Conservation (phyloP, 257 asterid genomes). For the Nicotiana benthamiana region DNA sequence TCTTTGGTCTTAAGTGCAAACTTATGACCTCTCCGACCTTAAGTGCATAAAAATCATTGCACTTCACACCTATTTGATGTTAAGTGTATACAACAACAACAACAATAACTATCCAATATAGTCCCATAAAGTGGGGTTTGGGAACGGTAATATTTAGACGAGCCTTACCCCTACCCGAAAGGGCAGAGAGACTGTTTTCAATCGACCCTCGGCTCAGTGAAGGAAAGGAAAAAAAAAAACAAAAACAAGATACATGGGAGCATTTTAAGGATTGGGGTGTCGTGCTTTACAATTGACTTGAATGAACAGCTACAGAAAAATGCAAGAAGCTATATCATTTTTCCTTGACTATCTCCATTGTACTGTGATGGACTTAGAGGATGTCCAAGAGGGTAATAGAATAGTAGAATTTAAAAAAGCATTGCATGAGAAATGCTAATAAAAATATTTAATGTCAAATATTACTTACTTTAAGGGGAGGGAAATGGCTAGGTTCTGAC, state of each 20-base stretch:
- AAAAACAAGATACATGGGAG: background rate
- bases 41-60: too few species aligned
- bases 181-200: too few species aligned
- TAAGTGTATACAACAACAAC: too few species aligned
- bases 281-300: background rate
- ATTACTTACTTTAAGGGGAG: conserved; percentile 71
- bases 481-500: conserved; percentile 67
- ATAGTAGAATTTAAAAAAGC: background rate
- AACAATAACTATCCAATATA: too few species aligned
- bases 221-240: too few species aligned
- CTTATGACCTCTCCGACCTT: too few species aligned
- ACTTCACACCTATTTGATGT: too few species aligned
- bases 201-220: too few species aligned
- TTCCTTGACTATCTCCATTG: background rate
- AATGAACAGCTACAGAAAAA: background rate
- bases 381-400: background rate
- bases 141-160: too few species aligned
- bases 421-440: background rate
- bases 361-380: background rate
- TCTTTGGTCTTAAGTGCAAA: too few species aligned
- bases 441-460: background rate
- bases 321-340: background rate
- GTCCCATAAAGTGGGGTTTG: too few species aligned
- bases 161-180: too few species aligned
- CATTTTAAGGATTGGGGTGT: background rate